Percentiles rank a stretch among this genome's conserved stretches.
Conservation (phyloP, 2,329 filamentous ascomycete genomes). For the Aureobasidium sp. region DNA sequence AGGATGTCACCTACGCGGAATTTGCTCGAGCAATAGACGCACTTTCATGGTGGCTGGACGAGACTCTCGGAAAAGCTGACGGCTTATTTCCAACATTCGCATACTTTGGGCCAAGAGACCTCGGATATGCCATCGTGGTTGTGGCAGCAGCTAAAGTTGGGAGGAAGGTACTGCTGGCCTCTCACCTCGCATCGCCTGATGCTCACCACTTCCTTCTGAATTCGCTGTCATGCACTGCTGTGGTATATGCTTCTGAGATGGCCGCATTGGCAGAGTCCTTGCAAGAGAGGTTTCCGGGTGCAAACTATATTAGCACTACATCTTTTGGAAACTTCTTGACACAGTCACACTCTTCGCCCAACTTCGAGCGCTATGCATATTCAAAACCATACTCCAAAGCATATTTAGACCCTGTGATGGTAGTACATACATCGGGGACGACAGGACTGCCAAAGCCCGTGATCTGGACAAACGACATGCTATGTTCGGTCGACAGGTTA, state of each 20-base stretch:
- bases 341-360: too few species aligned
- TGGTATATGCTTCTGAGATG: slow-evolving; percentile 4
- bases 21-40: slow-evolving; percentile 12
- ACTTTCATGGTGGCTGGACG: slow-evolving; percentile 10
- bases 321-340: not conserved
- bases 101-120: slow-evolving; percentile 14
- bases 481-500: not conserved
- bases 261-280: not conserved
- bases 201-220: slow-evolving; percentile 1
- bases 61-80: not conserved
- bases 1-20: not conserved
- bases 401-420: slow-evolving; percentile 6
- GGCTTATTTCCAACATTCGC: slow-evolving; percentile 7
- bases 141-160: slow-evolving; percentile 15
- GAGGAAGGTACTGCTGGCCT: slow-evolving; percentile 9
- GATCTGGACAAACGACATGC: slow-evolving; percentile 14
- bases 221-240: not conserved
- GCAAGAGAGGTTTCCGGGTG: not conserved
- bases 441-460: slow-evolving; percentile 15
- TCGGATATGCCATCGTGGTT: slow-evolving; percentile 4
- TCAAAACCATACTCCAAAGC: slow-evolving; percentile 3
- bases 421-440: slow-evolving; percentile 14
- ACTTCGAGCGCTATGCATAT: not conserved
- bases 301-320: not conserved
- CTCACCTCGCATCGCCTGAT: slow-evolving; percentile 11